Percentiles rank a stretch among this genome's conserved stretches.
Conservation (phyloP, 305 asterid genomes). For the Fraxinus albicans region DNA sequence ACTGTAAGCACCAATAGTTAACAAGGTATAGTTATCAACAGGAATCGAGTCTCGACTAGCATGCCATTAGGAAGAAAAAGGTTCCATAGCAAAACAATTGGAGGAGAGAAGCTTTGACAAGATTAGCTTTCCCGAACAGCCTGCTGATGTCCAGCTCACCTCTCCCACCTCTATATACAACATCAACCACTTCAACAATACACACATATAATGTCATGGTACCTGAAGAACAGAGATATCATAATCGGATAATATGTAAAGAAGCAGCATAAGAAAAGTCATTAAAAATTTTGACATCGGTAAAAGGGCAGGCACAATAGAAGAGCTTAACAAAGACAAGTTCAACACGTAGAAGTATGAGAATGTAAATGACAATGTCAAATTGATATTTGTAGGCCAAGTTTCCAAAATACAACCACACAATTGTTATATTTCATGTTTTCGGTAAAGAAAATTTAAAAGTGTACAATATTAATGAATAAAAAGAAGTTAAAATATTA, state of each 20-base stretch:
- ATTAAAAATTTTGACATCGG: not conserved
- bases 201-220: not conserved
- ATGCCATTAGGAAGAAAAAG: slow-evolving; percentile 18
- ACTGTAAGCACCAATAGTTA: slow-evolving; percentile 9
- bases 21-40: slow-evolving; percentile 5
- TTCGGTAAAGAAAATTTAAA: not conserved
- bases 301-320: not conserved
- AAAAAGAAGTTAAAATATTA: not conserved
- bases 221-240: not conserved
- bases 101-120: not conserved
- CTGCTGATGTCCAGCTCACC: not conserved
- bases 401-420: not conserved
- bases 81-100: slow-evolving; percentile 21
- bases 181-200: not conserved
- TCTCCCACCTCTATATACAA: not conserved
- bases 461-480: not conserved
- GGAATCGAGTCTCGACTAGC: slow-evolving; percentile 9
- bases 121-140: not conserved
- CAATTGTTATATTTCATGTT: not conserved
- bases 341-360: not conserved
- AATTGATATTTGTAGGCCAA: not conserved
- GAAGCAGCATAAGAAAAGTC: not conserved
- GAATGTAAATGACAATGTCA: not conserved
- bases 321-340: not conserved
- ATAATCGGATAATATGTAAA: not conserved